These are phyloP conservation scores for Psilocybe sp. DNA, from an alignment of 768 basidiomycete genomes.

Conservation along the genomic window DNA sequence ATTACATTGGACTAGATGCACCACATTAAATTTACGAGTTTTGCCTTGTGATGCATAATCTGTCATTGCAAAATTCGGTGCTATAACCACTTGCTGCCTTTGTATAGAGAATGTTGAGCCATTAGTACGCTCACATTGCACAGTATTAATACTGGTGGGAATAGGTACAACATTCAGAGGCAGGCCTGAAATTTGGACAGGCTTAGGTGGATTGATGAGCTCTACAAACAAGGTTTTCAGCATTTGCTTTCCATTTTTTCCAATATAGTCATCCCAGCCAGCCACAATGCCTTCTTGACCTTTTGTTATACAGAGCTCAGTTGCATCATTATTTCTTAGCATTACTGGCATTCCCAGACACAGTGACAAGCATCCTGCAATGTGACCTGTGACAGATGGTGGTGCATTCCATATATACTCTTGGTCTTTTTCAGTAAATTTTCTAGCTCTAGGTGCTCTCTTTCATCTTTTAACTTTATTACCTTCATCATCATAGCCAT, in stretches of 20 bases:
- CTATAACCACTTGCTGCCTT: slow-evolving; percentile 20
- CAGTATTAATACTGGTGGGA: neutral
- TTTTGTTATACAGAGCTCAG: slow-evolving; percentile 28
- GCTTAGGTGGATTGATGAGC: slow-evolving; percentile 2
- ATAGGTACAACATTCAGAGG: slow-evolving; percentile 27
- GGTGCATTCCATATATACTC: slow-evolving; percentile 20
- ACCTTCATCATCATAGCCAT: neutral
- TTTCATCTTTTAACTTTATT: neutral
- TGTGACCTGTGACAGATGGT: slow-evolving; percentile 19
- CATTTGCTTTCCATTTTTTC: slow-evolving; percentile 7
- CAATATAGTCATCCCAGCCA: slow-evolving; percentile 19
- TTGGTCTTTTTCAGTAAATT: slow-evolving; percentile 3
- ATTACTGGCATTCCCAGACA: slow-evolving; percentile 29
- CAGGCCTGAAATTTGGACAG: neutral
- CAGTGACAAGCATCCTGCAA: slow-evolving; percentile 21
- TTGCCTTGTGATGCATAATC: slow-evolving; percentile 32
- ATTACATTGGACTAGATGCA: slow-evolving; percentile 20
- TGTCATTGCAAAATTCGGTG: slow-evolving; percentile 31
- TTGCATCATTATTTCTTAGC: slow-evolving; percentile 24
- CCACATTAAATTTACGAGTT: slow-evolving; percentile 23
- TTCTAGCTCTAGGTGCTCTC: neutral
- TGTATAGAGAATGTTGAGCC: slow-evolving; percentile 13
- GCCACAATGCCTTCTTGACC: slow-evolving; percentile 25
- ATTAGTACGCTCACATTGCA: slow-evolving; percentile 5
- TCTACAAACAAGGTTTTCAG: slow-evolving; percentile 6